Base-by-base conservation (phyloP, 305 asterid genomes). In the Andrographis paniculata region DNA sequence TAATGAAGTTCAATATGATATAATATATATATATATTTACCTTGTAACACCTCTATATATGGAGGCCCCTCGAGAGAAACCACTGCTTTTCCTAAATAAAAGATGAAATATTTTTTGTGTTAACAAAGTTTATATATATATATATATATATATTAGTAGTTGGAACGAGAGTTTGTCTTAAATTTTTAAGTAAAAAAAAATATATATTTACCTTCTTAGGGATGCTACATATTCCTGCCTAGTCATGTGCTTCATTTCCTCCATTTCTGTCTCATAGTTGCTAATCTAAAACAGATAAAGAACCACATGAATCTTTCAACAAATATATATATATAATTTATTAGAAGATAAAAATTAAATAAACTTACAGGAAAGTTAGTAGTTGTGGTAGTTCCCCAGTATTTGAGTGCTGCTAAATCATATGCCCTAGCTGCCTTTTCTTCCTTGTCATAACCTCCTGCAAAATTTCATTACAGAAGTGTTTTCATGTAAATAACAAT, bases 21-120 rank as follows among this genome's bases (percentile, higher is more conserved):
- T 24, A 24, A 33, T 33, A 11, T 10, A 7, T 2, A 11, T 13
- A 33, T 7, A 7, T 2, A 6, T 24, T 52, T 71, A 86, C 96
- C 96, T 84, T 5, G 96, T 87, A 30, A 87, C 96, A 10, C 96
- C 96, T 48, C 95, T 81, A 56, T 87, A 87, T 45, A 84, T 81
- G n/a, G 97, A 87, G 4, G 95, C 95, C 17, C 96, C 96, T 4
- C 95, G 83, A 37, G 96, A 87, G 62, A 87, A 87, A 22, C 96
- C 96, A 30, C 96, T 87, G 53, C 97, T 87, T 56, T 87, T 87
- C 63, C 96, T 87, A 74, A 21, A 63, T 37, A 5, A 38, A n/a
- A n/a, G n/a, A n/a, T n/a, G n/a, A n/a, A n/a, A n/a, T n/a, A n/a
- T n/a, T n/a, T n/a, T n/a, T n/a, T n/a, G n/a, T n/a, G n/a, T n/a